phyloP scores from a whole-genome alignment of 2,329 filamentous ascomycete species.

The Fusarium globosum region DNA sequence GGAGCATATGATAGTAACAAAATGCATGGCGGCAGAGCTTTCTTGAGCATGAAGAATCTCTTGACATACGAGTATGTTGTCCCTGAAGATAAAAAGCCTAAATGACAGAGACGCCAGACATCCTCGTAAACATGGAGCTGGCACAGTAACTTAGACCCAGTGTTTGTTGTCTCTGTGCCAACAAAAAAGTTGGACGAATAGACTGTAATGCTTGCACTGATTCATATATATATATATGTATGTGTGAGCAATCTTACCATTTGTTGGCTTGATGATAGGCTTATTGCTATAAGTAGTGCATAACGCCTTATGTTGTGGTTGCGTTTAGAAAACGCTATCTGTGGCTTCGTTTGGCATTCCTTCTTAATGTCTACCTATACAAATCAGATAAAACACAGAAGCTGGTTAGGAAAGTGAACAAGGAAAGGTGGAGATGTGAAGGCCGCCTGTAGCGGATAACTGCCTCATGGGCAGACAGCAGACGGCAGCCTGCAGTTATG shows the following conservation, averaged over 20 bases:
- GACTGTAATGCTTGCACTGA: not conserved
- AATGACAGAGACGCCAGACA: not conserved
- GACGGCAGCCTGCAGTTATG: slow-evolving; percentile 9
- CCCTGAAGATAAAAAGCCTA: not conserved
- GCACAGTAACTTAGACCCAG: not conserved
- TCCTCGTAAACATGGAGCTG: not conserved
- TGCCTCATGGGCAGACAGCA: not conserved
- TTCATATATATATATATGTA: not conserved
- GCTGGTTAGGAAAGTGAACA: not conserved
- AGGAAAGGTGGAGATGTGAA: not conserved
- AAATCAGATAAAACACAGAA: not conserved
- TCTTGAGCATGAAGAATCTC: too few species aligned
- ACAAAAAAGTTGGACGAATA: not conserved
- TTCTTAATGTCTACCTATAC: not conserved
- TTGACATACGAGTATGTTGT: not conserved
- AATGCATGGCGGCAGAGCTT: not conserved
- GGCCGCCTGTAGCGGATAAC: not conserved
- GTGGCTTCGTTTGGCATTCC: not conserved
- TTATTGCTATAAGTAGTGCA: too few species aligned
- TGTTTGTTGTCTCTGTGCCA: not conserved
- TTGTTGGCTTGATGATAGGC: not conserved
- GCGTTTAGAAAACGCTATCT: not conserved
- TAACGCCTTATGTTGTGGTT: not conserved
- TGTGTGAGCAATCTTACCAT: not conserved
- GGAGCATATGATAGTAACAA: fast-evolving